phyloP scores from a whole-genome alignment of 148 eudicot genomes.

The Cornus suecica region DNA sequence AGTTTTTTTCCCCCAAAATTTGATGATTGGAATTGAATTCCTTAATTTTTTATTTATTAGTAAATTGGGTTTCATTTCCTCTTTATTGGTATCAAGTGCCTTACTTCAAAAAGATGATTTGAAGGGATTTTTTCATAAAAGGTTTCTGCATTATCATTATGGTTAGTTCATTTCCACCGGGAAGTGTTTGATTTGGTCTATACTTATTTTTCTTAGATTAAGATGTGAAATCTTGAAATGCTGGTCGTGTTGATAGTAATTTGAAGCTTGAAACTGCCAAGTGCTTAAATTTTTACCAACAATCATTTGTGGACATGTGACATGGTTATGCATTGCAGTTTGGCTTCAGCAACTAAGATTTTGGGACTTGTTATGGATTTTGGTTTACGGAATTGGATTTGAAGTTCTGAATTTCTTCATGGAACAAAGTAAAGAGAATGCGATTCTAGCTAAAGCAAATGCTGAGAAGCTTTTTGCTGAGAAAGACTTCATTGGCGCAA shows the following conservation, averaged over 20 bases:
- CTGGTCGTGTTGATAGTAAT: background rate
- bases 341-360: background rate
- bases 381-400: slow-evolving; percentile 12
- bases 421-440: slow-evolving; percentile 80
- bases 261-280: slow-evolving; percentile 3
- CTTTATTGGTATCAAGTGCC: background rate
- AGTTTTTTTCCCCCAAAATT: background rate
- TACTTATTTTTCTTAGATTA: background rate
- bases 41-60: too few relatives aligned
- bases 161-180: slow-evolving; percentile 9
- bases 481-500: slow-evolving; percentile 73
- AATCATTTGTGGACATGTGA: slow-evolving; percentile 1
- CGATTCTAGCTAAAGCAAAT: slow-evolving; percentile 63
- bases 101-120: background rate
- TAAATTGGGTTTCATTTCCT: background rate
- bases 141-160: slow-evolving; percentile 6
- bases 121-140: background rate
- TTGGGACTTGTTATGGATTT: slow-evolving; percentile 8
- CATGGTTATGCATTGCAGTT: slow-evolving; percentile 2
- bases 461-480: slow-evolving; percentile 82
- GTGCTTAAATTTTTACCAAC: background rate
- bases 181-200: background rate
- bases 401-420: slow-evolving; percentile 34
- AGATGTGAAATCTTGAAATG: background rate
- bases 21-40: background rate